phyloP scores from a whole-genome alignment of 345 rosid species.

The Combretum micranthum region DNA sequence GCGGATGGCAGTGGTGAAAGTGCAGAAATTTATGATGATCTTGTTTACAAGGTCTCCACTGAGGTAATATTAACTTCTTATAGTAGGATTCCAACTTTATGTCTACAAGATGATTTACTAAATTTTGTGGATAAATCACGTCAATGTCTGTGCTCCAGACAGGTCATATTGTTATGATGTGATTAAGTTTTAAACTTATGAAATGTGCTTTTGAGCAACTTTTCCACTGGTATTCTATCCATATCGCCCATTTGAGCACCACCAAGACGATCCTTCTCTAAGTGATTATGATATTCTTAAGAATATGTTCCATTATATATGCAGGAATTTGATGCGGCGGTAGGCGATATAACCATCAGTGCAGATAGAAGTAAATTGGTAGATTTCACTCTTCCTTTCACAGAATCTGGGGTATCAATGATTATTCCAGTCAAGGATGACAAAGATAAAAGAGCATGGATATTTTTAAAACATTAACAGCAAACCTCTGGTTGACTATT shows the following conservation, averaged over 20 bases:
- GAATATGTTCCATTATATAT: background rate
- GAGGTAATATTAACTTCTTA: constrained; percentile 11
- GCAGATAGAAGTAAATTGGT: constrained; percentile 9
- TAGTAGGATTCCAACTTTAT: background rate
- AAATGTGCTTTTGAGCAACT: no score
- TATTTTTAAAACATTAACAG: constrained; percentile 31
- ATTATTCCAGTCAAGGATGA: constrained; percentile 18
- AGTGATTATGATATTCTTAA: no score
- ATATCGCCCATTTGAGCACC: no score
- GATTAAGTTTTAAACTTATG: no score
- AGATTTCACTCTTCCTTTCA: constrained; percentile 37
- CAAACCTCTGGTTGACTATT: constrained; percentile 30
- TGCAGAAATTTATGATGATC: constrained; percentile 17
- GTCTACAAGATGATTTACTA: no score
- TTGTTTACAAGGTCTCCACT: constrained; percentile 11
- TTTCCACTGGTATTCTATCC: no score
- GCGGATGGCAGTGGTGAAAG: no score
- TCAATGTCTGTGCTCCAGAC: no score
- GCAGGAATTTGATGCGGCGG: constrained; percentile 15
- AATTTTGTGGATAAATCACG: no score
- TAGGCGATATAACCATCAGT: constrained; percentile 26
- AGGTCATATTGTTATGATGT: no score
- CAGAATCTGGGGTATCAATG: constrained; percentile 27
- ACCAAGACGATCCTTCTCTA: no score
- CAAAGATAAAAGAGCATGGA: constrained; percentile 16